Conservation (phyloP, 495 filamentous ascomycete genomes). For the Glarea lozoyensis region DNA sequence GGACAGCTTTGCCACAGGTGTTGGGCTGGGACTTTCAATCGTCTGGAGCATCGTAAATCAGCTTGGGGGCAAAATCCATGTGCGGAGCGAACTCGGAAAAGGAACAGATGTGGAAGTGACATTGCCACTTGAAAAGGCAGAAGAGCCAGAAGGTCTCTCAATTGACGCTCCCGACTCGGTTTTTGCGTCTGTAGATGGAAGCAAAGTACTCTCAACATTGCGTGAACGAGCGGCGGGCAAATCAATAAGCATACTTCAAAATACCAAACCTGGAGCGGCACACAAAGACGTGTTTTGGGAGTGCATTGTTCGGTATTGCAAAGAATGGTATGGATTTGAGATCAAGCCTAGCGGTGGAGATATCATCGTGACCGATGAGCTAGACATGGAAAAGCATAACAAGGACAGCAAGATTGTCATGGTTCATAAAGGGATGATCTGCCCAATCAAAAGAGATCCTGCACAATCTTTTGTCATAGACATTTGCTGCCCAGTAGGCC, state of each 20-base stretch:
- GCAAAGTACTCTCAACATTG: neutral
- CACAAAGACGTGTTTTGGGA: conserved; percentile 4
- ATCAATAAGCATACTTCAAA: neutral
- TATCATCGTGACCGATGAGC: conserved; percentile 8
- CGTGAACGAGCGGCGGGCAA: neutral
- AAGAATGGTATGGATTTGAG: conserved; percentile 15
- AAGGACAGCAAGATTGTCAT: conserved; percentile 7
- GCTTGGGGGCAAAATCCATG: conserved; percentile 48
- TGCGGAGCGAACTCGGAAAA: conserved; percentile 23
- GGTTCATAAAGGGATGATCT: conserved; percentile 9
- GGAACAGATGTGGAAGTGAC: conserved; percentile 14
- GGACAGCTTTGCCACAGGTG: conserved; percentile 8
- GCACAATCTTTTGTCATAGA: neutral
- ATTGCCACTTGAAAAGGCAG: conserved; percentile 10
- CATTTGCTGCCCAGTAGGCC: conserved; percentile 14
- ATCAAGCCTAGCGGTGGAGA: conserved; percentile 3
- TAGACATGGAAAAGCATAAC: neutral
- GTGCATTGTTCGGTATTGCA: conserved; percentile 9
- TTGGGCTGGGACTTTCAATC: conserved; percentile 58
- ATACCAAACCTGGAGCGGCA: neutral
- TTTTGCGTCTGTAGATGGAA: neutral
- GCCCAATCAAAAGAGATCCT: neutral
- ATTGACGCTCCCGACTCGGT: neutral
- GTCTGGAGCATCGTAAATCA: conserved; percentile 54
- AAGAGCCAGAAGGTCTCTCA: neutral